Percentiles rank a stretch among this genome's conserved stretches.
These are phyloP conservation scores for Monosporascus cannonballus DNA, from an alignment of 2,329 filamentous ascomycete genomes.

Conservation along the genomic window DNA sequence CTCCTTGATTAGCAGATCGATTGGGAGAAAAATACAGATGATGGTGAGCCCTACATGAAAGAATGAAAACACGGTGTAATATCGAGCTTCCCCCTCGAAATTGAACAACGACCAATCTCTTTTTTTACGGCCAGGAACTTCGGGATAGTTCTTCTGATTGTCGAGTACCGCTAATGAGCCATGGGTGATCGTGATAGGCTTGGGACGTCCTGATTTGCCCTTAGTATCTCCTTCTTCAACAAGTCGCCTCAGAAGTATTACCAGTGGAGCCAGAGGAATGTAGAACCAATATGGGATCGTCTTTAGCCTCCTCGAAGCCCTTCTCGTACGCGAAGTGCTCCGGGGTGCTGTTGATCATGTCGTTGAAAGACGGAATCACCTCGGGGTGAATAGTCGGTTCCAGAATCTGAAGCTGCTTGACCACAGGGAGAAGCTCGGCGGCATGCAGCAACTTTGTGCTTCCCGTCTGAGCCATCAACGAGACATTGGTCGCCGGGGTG, in stretches of 20 bases:
- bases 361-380: conserved; percentile 11
- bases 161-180: conserved; percentile 13
- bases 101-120: conserved; percentile 12
- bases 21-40: neutral
- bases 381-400: neutral
- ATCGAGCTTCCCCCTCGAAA: conserved; percentile 10
- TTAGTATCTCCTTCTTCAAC: neutral
- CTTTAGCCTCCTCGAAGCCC: conserved; percentile 11
- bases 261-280: conserved; percentile 22
- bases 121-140: conserved; percentile 8
- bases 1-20: neutral
- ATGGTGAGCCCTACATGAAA: conserved; percentile 5
- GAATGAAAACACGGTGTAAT: conserved; percentile 15
- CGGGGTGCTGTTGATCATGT: conserved; percentile 11
- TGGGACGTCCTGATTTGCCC: conserved; percentile 9
- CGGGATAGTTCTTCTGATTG: conserved; percentile 10
- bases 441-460: conserved; percentile 13
- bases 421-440: conserved; percentile 8
- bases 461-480: conserved; percentile 12
- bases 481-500: conserved; percentile 8
- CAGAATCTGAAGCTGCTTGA: conserved; percentile 2
- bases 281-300: conserved; percentile 16
- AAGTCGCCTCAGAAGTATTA: neutral
- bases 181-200: conserved; percentile 14
- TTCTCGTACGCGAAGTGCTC: conserved; percentile 12